Percentiles rank a stretch among this genome's conserved stretches.
Conservation (phyloP, 768 basidiomycete species). For the Psilocybe sp. region DNA sequence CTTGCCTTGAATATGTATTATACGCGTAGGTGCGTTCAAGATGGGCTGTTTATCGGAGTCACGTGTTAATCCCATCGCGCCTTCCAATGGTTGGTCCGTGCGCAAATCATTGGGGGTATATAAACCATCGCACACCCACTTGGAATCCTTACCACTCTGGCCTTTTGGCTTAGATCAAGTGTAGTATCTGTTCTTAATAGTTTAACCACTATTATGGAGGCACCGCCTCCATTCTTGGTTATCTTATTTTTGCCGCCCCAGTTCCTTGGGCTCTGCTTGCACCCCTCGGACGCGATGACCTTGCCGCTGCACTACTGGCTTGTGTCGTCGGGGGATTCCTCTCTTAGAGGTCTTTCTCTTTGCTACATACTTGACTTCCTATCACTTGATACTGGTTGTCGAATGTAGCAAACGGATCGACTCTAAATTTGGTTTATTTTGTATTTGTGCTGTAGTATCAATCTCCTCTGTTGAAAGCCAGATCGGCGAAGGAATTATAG, state of each 20-base stretch:
- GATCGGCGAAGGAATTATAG: no score
- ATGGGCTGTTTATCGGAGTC: no score
- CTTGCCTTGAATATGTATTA: no score
- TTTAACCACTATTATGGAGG: slow-evolving; percentile 66
- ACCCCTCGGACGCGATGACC: slow-evolving; percentile 53
- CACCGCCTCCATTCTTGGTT: slow-evolving; percentile 53
- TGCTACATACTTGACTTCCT: slow-evolving; percentile 21
- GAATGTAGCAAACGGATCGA: slow-evolving; percentile 22
- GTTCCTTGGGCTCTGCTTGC: slow-evolving; percentile 57
- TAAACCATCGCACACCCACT: slow-evolving; percentile 14
- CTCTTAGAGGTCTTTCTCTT: slow-evolving; percentile 24
- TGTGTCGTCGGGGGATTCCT: slow-evolving; percentile 61
- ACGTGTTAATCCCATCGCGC: no score
- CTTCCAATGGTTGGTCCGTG: slow-evolving; percentile 20
- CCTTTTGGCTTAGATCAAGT: slow-evolving; percentile 98
- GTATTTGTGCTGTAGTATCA: no score
- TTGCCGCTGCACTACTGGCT: slow-evolving; percentile 55
- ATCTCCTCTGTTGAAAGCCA: no score
- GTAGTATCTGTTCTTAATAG: slow-evolving; percentile 96
- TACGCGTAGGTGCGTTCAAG: no score
- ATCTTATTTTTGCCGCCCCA: slow-evolving; percentile 56
- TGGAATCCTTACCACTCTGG: slow-evolving; percentile 73
- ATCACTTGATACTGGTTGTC: slow-evolving; percentile 18
- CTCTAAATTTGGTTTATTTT: no score
- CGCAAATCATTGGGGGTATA: slow-evolving; percentile 17